Percentiles rank a stretch among this genome's conserved stretches.
phyloP scores from a whole-genome alignment of 768 basidiomycete genomes.

The Boletus sp. region DNA sequence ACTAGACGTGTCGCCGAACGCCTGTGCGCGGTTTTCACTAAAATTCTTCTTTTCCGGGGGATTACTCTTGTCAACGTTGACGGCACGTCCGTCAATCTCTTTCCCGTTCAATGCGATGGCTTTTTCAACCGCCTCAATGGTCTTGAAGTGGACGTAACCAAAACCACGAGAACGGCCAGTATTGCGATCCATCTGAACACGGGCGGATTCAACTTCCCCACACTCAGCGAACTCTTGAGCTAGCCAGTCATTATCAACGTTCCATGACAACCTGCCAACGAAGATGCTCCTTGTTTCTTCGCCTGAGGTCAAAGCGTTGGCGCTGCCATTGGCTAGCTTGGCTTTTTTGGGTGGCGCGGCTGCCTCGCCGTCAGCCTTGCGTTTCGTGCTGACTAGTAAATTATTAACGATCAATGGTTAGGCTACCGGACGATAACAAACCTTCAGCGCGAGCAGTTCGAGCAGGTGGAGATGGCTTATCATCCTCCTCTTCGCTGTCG shows the following conservation, averaged over 20 bases:
- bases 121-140: constrained; percentile 68
- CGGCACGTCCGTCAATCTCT: constrained; percentile 88
- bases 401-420: constrained; percentile 1
- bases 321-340: constrained; percentile 61
- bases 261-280: constrained; percentile 93
- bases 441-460: constrained; percentile 42
- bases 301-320: constrained; percentile 29
- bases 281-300: constrained; percentile 73
- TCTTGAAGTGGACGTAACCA: constrained; percentile 77
- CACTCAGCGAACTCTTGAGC: constrained; percentile 84
- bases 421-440: constrained; percentile 19
- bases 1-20: constrained; percentile 69
- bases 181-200: constrained; percentile 82
- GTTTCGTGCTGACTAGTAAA: constrained; percentile 48
- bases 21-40: constrained; percentile 67
- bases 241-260: constrained; percentile 94
- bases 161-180: constrained; percentile 83
- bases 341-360: constrained; percentile 73
- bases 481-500: constrained; percentile 6
- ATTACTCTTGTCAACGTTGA: constrained; percentile 82
- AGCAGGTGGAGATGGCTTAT: constrained; percentile 32
- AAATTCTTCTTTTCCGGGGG: constrained; percentile 52
- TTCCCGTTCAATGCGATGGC: constrained; percentile 78
- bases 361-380: constrained; percentile 70
- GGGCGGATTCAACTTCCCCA: constrained; percentile 86